Conservation (phyloP, 2,329 filamentous ascomycete genomes). For the Neonectria neomacrospora region DNA sequence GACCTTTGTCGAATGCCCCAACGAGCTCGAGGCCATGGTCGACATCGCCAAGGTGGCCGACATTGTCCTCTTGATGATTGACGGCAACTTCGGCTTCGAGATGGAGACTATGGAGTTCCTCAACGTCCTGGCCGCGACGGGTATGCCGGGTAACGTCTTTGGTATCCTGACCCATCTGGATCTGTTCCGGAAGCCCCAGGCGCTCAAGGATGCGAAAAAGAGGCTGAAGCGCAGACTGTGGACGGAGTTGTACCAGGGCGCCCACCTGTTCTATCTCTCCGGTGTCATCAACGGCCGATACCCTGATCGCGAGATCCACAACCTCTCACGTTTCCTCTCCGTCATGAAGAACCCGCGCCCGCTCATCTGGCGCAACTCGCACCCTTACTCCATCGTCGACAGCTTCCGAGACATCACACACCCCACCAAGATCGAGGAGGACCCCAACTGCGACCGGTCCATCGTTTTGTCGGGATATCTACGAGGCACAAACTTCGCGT, state of each 20-base stretch:
- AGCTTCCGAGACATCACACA: slow-evolving; percentile 96
- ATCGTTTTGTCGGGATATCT: slow-evolving; percentile 94
- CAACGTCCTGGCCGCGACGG: slow-evolving; percentile 90
- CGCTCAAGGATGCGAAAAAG: slow-evolving; percentile 94
- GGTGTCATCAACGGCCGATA: slow-evolving; percentile 97
- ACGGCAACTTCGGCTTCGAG: slow-evolving; percentile 98
- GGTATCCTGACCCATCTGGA: slow-evolving; percentile 97
- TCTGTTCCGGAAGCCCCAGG: slow-evolving; percentile 92
- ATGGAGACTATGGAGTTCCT: slow-evolving; percentile 99
- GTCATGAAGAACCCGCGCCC: slow-evolving; percentile 99
- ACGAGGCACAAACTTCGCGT: slow-evolving; percentile 91
- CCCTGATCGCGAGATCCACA: slow-evolving; percentile 95
- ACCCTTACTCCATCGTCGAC: slow-evolving; percentile 93
- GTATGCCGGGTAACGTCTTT: slow-evolving; percentile 99
- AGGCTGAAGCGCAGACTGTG: slow-evolving; percentile 94
- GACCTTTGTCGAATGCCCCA: slow-evolving; percentile 97
- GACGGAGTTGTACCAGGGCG: slow-evolving; percentile 96
- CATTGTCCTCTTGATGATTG: slow-evolving; percentile 97
- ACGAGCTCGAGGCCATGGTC: slow-evolving; percentile 95
- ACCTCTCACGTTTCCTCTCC: slow-evolving; percentile 91
- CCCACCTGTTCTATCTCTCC: slow-evolving; percentile 95
- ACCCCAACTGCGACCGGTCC: slow-evolving; percentile 89
- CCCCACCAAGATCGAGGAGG: slow-evolving; percentile 87
- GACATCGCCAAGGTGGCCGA: slow-evolving; percentile 97
- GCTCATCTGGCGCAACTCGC: slow-evolving; percentile 95